Conservation (phyloP, 1,139 yeast species). For the Debaryomycetaceae sp. region DNA sequence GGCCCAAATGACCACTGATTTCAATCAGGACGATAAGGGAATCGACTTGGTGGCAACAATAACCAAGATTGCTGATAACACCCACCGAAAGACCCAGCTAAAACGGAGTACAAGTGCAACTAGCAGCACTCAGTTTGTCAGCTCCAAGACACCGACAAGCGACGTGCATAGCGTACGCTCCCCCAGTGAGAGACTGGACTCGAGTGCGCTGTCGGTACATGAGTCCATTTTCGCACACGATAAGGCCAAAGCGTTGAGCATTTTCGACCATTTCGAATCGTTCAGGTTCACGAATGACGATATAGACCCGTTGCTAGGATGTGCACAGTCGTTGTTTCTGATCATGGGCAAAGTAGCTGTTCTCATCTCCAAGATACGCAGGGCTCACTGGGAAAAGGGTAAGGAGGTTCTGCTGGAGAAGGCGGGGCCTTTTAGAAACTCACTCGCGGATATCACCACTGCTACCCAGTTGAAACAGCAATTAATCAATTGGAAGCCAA, state of each 20-base stretch:
- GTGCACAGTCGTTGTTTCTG: constrained; percentile 60
- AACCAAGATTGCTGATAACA: constrained; percentile 24
- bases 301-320: constrained; percentile 63
- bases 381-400: constrained; percentile 14
- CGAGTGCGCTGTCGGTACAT: constrained; percentile 23
- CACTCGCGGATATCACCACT: constrained; percentile 44
- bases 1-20: constrained; percentile 58
- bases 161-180: constrained; percentile 13
- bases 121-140: constrained; percentile 7
- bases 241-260: constrained; percentile 13
- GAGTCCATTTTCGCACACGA: constrained; percentile 1
- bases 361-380: constrained; percentile 47
- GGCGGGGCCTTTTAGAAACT: constrained; percentile 22
- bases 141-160: constrained; percentile 7
- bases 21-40: constrained; percentile 42
- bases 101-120: constrained; percentile 12
- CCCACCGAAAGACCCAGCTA: constrained; percentile 13
- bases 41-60: constrained; percentile 40
- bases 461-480: constrained; percentile 54
- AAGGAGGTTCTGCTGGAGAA: constrained; percentile 8
- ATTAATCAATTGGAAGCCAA: constrained; percentile 53
- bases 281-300: constrained; percentile 28
- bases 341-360: constrained; percentile 61
- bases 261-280: constrained; percentile 31
- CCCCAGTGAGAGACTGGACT: constrained; percentile 22